Evolutionary conservation across 2,329 filamentous ascomycete genomes (phyloP).

Genomic region (Pseudopithomyces maydicus): DNA sequence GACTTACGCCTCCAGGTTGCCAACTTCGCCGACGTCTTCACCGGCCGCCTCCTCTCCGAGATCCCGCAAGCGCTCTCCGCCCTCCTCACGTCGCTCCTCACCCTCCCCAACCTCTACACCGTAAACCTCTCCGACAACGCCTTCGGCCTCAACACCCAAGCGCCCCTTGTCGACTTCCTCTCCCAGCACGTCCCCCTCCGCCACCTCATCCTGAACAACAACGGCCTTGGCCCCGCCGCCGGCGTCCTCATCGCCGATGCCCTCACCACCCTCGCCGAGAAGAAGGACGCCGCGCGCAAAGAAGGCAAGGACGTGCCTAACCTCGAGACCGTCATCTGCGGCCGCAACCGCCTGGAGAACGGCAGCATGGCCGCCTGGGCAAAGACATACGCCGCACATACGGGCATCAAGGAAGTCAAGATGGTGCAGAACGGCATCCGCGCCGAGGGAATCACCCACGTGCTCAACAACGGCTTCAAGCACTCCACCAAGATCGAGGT

Average conservation of each 20-base stretch:
- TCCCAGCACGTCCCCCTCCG: constrained; percentile 86
- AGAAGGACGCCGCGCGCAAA: constrained; percentile 79
- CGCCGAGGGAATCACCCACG: constrained; percentile 83
- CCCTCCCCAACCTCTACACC: constrained; percentile 83
- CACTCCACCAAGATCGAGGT: constrained; percentile 72
- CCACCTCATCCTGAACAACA: constrained; percentile 97
- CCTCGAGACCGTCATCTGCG: constrained; percentile 96
- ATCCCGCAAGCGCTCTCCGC: constrained; percentile 88
- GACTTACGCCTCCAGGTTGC: constrained; percentile 60
- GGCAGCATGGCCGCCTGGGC: constrained; percentile 97
- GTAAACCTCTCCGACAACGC: constrained; percentile 98
- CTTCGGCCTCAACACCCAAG: constrained; percentile 93
- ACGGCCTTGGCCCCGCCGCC: constrained; percentile 90
- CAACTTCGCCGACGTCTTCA: constrained; percentile 98
- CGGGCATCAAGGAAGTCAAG: constrained; percentile 81
- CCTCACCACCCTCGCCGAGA: constrained; percentile 78
- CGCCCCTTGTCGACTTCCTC: constrained; percentile 90
- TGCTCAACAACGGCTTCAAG: constrained; percentile 79
- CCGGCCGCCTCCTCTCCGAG: constrained; percentile 87
- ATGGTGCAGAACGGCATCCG: constrained; percentile 99
- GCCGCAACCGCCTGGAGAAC: constrained; percentile 92
- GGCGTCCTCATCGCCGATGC: constrained; percentile 89
- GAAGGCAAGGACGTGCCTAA: constrained; percentile 74
- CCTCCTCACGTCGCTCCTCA: constrained; percentile 83
- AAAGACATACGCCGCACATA: constrained; percentile 80